Evolutionary conservation across 768 basidiomycete species (phyloP), one percentile per base, ranked within the genome.

Genomic region (Suillus fuscotomentosus): DNA sequence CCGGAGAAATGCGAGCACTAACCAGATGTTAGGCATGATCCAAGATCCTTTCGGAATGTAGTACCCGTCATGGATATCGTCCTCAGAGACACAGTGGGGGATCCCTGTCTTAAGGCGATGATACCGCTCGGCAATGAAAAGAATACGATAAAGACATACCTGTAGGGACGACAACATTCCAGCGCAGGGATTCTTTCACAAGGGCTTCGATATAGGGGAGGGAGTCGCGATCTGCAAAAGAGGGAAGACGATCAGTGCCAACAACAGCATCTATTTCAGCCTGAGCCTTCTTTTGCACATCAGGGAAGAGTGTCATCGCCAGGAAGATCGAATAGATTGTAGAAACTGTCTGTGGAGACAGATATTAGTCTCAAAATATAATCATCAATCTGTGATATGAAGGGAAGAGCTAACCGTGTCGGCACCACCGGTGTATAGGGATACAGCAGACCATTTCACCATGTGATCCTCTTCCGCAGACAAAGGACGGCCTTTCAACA

Each of bases 181-280:
- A 83, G 14, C 83, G 76, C 65, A 83, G 62, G 0, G 88, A 83
- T 73, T 90, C 88, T 67, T 86, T 86, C 3, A 78, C 74, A 20
- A 90, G 78, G 3, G 88, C 88, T 65, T 88, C 82, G 60, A 85
- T 68, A 69, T 87, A 89, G 3, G 88, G 88, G 34, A 89, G 77
- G 20, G 80, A 72, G 36, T 81, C 77, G 31, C 87, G 85, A 74
- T 89, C 88, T 62, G 78, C 73, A 72, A 86, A 85, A n/a, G 80
- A 83, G 64, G 88, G 88, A 38, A 89, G 81, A 65, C 88, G 81
- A 68, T 86, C 85, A 66, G 73, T 76, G 63, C 88, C 88, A 67
- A 88, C 71, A 14, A 88, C 80, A 38, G 79, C 71, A 70, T 89
- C 87, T 67, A 89, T 83, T 73, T 89, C 88, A 62, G 76, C 78